A percentile compares a stretch with the other conserved stretches of the same genome.
phyloP scores from a whole-genome alignment of 1,284 basidiomycete species.

The Hemileia vastatrix region DNA sequence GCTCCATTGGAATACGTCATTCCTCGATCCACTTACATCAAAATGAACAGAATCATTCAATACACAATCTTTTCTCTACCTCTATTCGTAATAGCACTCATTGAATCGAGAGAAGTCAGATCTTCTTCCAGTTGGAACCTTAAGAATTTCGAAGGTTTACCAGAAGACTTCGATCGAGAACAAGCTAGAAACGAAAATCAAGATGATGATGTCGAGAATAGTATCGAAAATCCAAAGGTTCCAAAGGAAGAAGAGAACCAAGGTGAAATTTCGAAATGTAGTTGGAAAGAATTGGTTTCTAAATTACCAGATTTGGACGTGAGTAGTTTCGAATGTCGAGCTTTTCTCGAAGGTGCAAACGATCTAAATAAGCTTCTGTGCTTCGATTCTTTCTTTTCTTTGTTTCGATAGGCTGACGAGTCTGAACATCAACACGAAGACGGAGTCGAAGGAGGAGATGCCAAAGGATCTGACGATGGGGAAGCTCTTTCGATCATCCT shows the following conservation, averaged over 20 bases:
- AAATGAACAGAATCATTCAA: slow-evolving; percentile 30
- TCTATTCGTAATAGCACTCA: slow-evolving; percentile 33
- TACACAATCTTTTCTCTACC: slow-evolving; percentile 30
- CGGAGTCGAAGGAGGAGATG: slow-evolving; percentile 19
- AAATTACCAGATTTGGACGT: neutral
- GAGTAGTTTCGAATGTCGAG: slow-evolving; percentile 1
- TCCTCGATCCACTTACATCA: slow-evolving; percentile 29
- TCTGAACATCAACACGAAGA: slow-evolving; percentile 20
- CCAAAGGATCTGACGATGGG: slow-evolving; percentile 6
- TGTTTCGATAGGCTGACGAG: slow-evolving; percentile 6
- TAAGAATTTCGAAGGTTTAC: neutral
- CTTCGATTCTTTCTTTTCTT: neutral
- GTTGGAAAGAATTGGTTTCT: neutral
- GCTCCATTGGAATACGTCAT: slow-evolving; percentile 69
- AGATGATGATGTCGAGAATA: slow-evolving; percentile 18
- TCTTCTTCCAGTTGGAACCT: neutral
- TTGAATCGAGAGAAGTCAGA: slow-evolving; percentile 23
- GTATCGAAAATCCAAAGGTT: slow-evolving; percentile 29
- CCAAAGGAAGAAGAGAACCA: slow-evolving; percentile 24
- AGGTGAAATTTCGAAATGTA: neutral
- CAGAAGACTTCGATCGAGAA: neutral
- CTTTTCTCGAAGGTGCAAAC: neutral
- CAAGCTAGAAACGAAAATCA: slow-evolving; percentile 16
- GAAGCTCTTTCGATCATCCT: slow-evolving; percentile 3
- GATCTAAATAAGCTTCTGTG: neutral